phyloP scores from a whole-genome alignment of 2,329 filamentous ascomycete species.

The Claviceps sorghi region DNA sequence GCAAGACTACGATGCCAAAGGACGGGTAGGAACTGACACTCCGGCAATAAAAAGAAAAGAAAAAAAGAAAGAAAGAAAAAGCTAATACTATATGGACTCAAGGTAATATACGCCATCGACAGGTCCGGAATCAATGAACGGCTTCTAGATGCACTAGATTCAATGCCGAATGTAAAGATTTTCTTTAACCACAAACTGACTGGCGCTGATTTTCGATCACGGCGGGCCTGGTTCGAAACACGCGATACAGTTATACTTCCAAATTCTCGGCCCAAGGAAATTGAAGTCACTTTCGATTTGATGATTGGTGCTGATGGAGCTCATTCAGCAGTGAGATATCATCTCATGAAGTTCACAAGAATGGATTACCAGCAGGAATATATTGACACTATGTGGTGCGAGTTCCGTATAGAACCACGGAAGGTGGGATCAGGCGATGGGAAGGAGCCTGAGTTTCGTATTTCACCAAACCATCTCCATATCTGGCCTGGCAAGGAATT shows the following conservation, averaged over 20 bases:
- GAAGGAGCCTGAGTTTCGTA: constrained; percentile 44
- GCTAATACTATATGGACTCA: constrained; percentile 5
- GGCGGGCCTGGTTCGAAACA: constrained; percentile 77
- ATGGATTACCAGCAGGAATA: constrained; percentile 92
- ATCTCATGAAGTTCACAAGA: constrained; percentile 87
- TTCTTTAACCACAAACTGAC: constrained; percentile 91
- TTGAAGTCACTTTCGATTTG: constrained; percentile 78
- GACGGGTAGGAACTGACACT: constrained; percentile 44
- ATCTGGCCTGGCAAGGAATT: constrained; percentile 92
- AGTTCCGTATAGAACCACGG: constrained; percentile 63
- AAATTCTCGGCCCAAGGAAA: constrained; percentile 44
- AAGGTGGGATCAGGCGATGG: constrained; percentile 14
- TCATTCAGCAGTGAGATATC: constrained; percentile 78
- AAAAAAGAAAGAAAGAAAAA: no score
- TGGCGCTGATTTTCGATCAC: constrained; percentile 66
- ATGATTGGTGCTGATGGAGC: constrained; percentile 92
- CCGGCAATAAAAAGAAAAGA: no score
- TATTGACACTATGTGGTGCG: constrained; percentile 94
- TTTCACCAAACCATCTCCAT: constrained; percentile 86
- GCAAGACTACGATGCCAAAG: constrained; percentile 85
- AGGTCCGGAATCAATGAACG: constrained; percentile 68
- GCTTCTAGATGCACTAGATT: constrained; percentile 69
- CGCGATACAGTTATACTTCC: constrained; percentile 20
- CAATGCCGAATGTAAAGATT: constrained; percentile 75
- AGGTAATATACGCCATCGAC: constrained; percentile 80